A percentile compares a stretch with the other conserved stretches of the same genome.
These are phyloP conservation scores for Polyplosphaeria fusca DNA, from an alignment of 495 filamentous ascomycete species.

Conservation along the genomic window DNA sequence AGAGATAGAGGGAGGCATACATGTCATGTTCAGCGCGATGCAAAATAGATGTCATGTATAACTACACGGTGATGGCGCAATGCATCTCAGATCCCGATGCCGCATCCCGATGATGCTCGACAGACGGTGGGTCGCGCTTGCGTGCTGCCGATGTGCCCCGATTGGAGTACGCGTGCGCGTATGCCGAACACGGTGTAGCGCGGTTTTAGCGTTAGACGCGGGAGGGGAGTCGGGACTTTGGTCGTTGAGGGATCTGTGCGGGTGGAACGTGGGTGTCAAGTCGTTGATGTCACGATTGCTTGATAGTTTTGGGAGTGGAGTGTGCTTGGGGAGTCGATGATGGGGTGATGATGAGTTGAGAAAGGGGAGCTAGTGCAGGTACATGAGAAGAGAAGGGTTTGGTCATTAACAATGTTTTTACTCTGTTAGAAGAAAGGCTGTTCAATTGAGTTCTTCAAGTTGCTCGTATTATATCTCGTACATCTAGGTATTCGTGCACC, in stretches of 20 bases:
- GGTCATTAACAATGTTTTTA: too few relatives aligned
- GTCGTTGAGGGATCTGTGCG: neutral
- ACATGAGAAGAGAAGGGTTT: neutral
- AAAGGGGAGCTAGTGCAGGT: neutral
- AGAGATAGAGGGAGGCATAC: too few relatives aligned
- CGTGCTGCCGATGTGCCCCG: too few relatives aligned
- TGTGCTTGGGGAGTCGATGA: neutral
- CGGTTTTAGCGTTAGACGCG: too few relatives aligned
- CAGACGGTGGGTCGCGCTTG: too few relatives aligned
- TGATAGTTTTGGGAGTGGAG: neutral
- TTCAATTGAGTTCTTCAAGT: neutral
- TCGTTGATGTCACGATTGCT: neutral
- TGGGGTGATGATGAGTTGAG: neutral
- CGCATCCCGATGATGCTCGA: too few relatives aligned
- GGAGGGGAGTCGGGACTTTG: neutral
- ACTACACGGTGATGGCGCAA: too few relatives aligned
- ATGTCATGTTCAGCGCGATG: too few relatives aligned
- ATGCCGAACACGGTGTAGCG: too few relatives aligned
- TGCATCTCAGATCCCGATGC: too few relatives aligned
- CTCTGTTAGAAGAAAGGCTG: neutral
- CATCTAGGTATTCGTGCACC: neutral
- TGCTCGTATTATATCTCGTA: neutral
- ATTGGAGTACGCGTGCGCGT: too few relatives aligned
- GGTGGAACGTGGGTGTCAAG: neutral
- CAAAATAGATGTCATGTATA: too few relatives aligned